Conservation (phyloP, 306 rosid genomes). For the Cyclanthera cordifolia region DNA sequence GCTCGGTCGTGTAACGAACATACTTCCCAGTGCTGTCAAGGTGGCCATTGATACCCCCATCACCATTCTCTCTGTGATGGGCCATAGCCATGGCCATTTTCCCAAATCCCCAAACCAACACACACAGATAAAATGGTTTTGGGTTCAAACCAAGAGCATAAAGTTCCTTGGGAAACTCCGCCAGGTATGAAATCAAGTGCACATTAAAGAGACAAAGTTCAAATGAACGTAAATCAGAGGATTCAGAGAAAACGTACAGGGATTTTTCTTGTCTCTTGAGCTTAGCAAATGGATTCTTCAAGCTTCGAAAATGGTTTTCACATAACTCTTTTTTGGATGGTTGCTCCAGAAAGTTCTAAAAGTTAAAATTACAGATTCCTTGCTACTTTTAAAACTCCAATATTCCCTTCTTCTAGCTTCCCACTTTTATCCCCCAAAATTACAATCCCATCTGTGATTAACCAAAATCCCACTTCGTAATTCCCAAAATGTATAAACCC, state of each 20-base stretch:
- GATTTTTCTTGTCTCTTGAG: background rate
- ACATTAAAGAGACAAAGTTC: background rate
- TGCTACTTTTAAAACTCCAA: background rate
- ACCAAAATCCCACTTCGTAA: background rate
- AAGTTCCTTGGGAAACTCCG: constrained; percentile 10
- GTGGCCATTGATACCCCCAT: constrained; percentile 62
- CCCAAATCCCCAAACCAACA: background rate
- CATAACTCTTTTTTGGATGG: background rate
- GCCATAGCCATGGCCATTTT: constrained; percentile 63
- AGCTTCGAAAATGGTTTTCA: constrained; percentile 3
- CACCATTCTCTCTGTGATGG: constrained; percentile 75
- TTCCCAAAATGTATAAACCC: background rate
- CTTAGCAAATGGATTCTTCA: background rate
- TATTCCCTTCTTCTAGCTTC: constrained; percentile 5
- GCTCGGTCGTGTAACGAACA: constrained; percentile 88
- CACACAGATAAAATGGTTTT: background rate
- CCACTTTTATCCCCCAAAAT: background rate
- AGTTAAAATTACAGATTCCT: background rate
- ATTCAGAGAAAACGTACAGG: background rate
- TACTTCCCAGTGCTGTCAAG: constrained; percentile 72
- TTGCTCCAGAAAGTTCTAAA: constrained; percentile 10
- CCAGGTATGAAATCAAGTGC: background rate
- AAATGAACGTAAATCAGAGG: background rate
- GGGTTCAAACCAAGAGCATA: background rate
- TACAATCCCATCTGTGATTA: background rate